phyloP scores from a whole-genome alignment of 495 filamentous ascomycete genomes.

The Mycothermus thermophilus region DNA sequence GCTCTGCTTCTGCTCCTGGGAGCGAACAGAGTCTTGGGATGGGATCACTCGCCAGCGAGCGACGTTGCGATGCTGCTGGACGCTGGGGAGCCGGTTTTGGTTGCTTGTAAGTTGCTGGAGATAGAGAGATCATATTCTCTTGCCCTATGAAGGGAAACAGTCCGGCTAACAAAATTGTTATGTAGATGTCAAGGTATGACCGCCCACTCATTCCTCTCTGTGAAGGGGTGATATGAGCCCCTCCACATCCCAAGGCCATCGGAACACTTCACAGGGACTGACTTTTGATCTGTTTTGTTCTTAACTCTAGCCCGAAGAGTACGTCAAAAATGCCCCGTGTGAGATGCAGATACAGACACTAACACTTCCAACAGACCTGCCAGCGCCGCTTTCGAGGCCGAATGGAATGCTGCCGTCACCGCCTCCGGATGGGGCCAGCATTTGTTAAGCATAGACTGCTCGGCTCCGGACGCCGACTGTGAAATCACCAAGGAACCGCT shows the following conservation, averaged over 20 bases:
- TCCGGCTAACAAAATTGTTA: no score
- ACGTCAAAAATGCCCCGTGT: no score
- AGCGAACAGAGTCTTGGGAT: background rate
- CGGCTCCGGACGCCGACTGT: constrained; percentile 9
- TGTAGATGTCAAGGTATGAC: no score
- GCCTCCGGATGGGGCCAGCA: constrained; percentile 1
- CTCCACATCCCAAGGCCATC: no score
- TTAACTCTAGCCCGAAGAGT: background rate
- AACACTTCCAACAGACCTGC: constrained; percentile 5
- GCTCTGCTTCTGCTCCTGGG: background rate
- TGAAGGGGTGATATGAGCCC: no score
- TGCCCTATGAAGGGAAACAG: no score
- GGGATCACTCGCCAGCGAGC: background rate
- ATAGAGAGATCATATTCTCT: no score
- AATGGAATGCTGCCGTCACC: constrained; percentile 10
- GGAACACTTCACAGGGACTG: no score
- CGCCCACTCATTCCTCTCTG: no score
- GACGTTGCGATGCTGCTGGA: background rate
- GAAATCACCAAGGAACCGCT: constrained; percentile 5
- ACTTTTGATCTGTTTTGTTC: no score
- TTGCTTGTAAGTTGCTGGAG: constrained; percentile 6
- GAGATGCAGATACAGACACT: no score
- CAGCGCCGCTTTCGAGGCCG: constrained; percentile 9
- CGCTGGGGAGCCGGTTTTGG: background rate
- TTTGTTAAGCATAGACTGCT: constrained; percentile 20